phyloP scores from a whole-genome alignment of 2,329 filamentous ascomycete species.

The Trichoderma koningii region DNA sequence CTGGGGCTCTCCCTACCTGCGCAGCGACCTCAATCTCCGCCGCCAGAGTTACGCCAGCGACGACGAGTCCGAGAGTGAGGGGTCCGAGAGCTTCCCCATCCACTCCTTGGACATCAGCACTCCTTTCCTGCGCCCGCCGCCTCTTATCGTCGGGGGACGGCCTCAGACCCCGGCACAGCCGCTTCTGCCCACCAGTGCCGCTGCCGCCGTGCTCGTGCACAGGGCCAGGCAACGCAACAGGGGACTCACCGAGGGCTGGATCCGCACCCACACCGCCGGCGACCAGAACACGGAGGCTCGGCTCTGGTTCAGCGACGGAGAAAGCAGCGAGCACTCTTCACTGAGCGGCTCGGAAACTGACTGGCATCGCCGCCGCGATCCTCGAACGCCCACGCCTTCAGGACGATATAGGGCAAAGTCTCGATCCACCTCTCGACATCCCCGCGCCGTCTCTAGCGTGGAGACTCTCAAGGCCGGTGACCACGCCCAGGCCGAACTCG shows the following conservation, averaged over 20 bases:
- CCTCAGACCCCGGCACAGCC: slow-evolving; percentile 33
- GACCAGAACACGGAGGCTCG: slow-evolving; percentile 69
- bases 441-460: slow-evolving; percentile 54
- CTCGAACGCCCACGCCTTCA: slow-evolving; percentile 51
- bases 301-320: slow-evolving; percentile 78
- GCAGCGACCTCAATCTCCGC: slow-evolving; percentile 57
- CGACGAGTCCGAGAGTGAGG: slow-evolving; percentile 57
- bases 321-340: slow-evolving; percentile 74
- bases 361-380: slow-evolving; percentile 53
- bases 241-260: slow-evolving; percentile 81
- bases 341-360: slow-evolving; percentile 65
- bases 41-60: slow-evolving; percentile 59
- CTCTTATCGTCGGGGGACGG: slow-evolving; percentile 38
- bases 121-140: slow-evolving; percentile 61
- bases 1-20: slow-evolving; percentile 89
- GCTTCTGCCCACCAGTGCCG: slow-evolving; percentile 50
- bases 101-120: slow-evolving; percentile 64
- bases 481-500: slow-evolving; percentile 25
- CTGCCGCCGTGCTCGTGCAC: slow-evolving; percentile 65
- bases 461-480: slow-evolving; percentile 54
- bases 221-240: slow-evolving; percentile 60
- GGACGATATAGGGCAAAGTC: slow-evolving; percentile 33
- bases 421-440: slow-evolving; percentile 41
- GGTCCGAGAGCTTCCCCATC: slow-evolving; percentile 60
- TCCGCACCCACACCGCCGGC: slow-evolving; percentile 77